phyloP scores from a whole-genome alignment of 2,329 filamentous ascomycete species.

The Diplodia mutila region DNA sequence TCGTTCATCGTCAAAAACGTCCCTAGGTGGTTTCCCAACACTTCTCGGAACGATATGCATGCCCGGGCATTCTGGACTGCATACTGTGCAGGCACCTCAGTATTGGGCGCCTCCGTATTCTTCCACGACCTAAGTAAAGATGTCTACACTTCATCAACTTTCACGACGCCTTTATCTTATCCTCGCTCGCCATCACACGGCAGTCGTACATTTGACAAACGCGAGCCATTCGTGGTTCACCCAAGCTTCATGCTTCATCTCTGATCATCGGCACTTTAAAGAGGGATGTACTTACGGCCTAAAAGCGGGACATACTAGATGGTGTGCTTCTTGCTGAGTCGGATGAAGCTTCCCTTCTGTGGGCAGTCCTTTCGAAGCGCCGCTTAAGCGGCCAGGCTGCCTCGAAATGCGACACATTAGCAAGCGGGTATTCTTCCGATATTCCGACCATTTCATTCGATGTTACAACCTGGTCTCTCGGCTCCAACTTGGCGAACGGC shows the following conservation, averaged over 20 bases:
- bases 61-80: constrained; percentile 2
- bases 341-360: background rate
- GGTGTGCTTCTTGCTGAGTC: background rate
- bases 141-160: background rate
- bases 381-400: background rate
- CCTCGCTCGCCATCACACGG: background rate
- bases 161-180: background rate
- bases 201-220: background rate
- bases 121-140: background rate
- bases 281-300: background rate
- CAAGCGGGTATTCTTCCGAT: background rate
- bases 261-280: background rate
- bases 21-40: background rate
- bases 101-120: background rate
- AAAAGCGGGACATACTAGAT: background rate
- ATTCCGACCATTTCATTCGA: background rate
- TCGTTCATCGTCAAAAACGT: background rate
- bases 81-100: constrained; percentile 11
- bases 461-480: background rate
- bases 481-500: background rate
- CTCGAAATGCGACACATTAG: background rate
- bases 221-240: constrained; percentile 6
- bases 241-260: constrained; percentile 17
- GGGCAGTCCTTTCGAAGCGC: background rate
- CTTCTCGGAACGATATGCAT: background rate